Conservation (phyloP, 2,329 filamentous ascomycete species). For the Colletotrichum noveboracense region DNA sequence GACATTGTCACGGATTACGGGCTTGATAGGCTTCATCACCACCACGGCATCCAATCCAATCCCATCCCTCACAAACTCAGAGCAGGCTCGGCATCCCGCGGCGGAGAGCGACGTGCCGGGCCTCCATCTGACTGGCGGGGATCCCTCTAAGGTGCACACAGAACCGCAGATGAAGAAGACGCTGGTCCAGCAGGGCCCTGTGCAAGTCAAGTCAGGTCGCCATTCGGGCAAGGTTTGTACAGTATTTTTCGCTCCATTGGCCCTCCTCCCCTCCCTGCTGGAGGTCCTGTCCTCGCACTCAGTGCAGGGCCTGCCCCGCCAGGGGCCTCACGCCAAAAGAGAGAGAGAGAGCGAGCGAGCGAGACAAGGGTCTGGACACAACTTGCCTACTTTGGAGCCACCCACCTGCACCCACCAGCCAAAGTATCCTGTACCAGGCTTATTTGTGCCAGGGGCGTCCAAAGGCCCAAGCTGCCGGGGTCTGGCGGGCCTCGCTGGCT, state of each 20-base stretch:
- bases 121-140: slow-evolving; percentile 1
- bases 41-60: background rate
- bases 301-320: background rate
- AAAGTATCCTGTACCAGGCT: background rate
- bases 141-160: background rate
- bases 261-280: background rate
- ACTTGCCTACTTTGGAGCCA: background rate
- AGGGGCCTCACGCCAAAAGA: background rate
- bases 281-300: background rate
- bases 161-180: background rate
- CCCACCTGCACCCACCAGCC: background rate
- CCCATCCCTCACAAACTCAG: background rate
- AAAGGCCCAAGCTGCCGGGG: background rate
- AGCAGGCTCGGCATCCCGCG: background rate
- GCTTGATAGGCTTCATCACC: background rate
- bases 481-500: background rate
- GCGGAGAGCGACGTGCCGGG: background rate
- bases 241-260: background rate
- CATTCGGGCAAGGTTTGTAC: background rate
- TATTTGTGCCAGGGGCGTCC: background rate
- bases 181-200: background rate
- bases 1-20: background rate
- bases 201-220: background rate
- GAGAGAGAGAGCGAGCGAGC: background rate
- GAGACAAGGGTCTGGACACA: slow-evolving; percentile 1